A percentile compares a stretch with the other conserved stretches of the same genome.
phyloP scores from a whole-genome alignment of 305 asterid genomes.

The Solanum hybrid region DNA sequence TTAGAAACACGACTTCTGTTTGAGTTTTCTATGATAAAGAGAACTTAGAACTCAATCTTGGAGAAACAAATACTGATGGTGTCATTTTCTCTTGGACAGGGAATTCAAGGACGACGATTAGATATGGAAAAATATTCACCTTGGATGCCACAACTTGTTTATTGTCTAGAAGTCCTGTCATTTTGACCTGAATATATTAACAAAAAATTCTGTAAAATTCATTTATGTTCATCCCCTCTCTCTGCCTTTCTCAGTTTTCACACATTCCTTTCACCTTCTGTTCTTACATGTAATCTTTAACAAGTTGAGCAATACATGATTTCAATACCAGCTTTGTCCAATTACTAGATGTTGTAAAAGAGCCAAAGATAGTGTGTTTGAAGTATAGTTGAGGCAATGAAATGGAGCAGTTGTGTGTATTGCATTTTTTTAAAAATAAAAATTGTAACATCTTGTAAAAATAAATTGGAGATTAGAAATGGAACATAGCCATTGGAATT shows the following conservation, averaged over 20 bases:
- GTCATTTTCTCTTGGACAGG: slow-evolving; percentile 27
- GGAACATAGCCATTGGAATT: background rate
- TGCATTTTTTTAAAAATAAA: background rate
- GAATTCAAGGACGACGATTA: slow-evolving; percentile 94
- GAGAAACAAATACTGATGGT: background rate
- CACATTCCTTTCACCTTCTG: background rate
- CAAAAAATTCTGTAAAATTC: background rate
- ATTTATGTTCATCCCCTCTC: background rate
- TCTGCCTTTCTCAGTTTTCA: background rate
- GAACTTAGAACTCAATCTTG: background rate
- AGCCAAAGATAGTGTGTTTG: background rate
- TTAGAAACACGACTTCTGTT: background rate
- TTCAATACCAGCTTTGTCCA: background rate
- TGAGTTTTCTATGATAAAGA: background rate
- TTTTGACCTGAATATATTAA: background rate
- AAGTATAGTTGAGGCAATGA: background rate
- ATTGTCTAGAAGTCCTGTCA: background rate
- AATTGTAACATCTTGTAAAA: too few species aligned
- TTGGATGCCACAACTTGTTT: background rate
- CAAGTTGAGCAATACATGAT: background rate
- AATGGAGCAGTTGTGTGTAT: background rate
- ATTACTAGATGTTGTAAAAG: background rate
- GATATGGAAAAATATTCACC: background rate
- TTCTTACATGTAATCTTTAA: background rate
- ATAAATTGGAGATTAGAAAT: too few species aligned